Conservation (phyloP, 148 eudicot species). For the Silene conica region DNA sequence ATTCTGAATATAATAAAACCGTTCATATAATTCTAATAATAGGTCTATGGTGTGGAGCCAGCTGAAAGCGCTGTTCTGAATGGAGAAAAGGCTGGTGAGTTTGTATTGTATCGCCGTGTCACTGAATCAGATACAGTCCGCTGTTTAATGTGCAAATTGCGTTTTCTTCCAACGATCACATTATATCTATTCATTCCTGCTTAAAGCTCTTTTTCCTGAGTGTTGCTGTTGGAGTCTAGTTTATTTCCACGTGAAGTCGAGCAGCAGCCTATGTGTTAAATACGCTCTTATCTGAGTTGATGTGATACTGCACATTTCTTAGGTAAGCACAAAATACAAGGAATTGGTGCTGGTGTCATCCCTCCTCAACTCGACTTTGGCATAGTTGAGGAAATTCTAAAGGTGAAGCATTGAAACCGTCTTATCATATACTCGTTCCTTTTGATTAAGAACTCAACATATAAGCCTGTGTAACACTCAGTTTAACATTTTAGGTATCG, state of each 20-base stretch:
- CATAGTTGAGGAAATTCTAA: conserved; percentile 58
- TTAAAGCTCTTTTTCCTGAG: too few species aligned
- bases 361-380: conserved; percentile 47
- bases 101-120: neutral
- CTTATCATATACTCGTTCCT: neutral
- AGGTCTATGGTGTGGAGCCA: conserved; percentile 82
- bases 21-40: too few species aligned
- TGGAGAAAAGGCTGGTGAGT: conserved; percentile 76
- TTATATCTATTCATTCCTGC: too few species aligned
- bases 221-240: too few species aligned
- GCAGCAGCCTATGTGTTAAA: neutral
- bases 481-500: conserved; percentile 16
- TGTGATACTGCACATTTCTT: neutral
- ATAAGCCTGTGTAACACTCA: neutral
- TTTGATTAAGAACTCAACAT: neutral
- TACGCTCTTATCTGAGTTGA: neutral
- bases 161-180: too few species aligned
- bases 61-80: conserved; percentile 74
- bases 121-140: neutral
- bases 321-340: conserved; percentile 81
- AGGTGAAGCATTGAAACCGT: conserved; percentile 35
- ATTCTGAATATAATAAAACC: too few species aligned
- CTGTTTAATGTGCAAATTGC: too few species aligned
- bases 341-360: conserved; percentile 73
- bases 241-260: neutral